Evolutionary conservation across 495 filamentous ascomycete genomes (phyloP), one percentile per base, ranked within the genome.

Genomic region (Tuber indicum): DNA sequence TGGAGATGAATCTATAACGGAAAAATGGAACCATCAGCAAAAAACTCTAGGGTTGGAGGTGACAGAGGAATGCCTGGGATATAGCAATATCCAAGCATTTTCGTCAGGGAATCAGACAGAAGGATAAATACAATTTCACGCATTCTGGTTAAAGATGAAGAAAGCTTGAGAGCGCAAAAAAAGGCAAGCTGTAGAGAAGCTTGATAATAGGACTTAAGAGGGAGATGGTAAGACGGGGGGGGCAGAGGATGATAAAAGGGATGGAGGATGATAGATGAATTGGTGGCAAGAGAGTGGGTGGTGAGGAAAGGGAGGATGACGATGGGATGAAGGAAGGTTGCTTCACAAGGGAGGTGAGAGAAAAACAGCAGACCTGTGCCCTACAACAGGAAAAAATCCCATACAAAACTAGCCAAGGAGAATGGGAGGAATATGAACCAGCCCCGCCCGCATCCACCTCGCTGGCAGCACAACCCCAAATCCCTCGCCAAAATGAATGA

Each of bases 51-150:
- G 32, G 12, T 49, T 75, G 77, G 45, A 69, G 45, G 41, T 39
- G 73, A 74, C 74, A 88, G 93, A 87, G 89, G 93, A 92, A 94
- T 93, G 88, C 94, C 97, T 87, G 97, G 94, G 83, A 96, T 93
- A 88, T 91, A 89, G 85, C 42, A 74, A 74, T 10, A 71, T 73
- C 45, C 52, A 45, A 21, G 58, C 32, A 78, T 19, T 74, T 78
- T 45, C n/a, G 45, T 75, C 70, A 46, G 43, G 71, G 72, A 76
- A 77, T 76, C 43, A 36, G 52, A 52, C 45, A 70, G 44, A 16
- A 69, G 77, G 71, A 72, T 39, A 41, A 77, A 70, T 80, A 99
- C 93, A 86, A 97, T 97, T 90, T 97, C 93, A 92, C 93, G 93
- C 93, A 97, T 97, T 82, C 87, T 90, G 88, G 80, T 79, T 82